These are phyloP conservation scores for Fraxinus pennsylvanica DNA, from an alignment of 257 asterid genomes.

Conservation along the genomic window DNA sequence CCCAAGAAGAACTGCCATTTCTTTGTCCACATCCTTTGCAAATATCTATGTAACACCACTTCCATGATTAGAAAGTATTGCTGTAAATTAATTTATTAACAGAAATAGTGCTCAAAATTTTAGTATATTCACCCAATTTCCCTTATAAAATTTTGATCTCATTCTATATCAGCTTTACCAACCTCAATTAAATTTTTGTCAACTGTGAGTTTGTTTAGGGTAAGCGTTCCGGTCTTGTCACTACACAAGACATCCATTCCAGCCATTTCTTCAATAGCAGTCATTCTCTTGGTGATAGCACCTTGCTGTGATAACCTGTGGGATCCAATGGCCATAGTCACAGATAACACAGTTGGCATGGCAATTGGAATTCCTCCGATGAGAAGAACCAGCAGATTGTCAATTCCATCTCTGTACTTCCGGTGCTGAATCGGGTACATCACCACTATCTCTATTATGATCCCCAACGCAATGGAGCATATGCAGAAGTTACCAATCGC, in stretches of 20 bases:
- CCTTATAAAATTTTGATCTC: not conserved
- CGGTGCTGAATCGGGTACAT: constrained; percentile 81
- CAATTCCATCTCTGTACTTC: constrained; percentile 66
- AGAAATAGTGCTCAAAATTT: not conserved
- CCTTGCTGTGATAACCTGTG: constrained; percentile 82
- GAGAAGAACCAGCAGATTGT: constrained; percentile 68
- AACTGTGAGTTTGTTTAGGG: constrained; percentile 75
- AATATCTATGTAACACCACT: constrained; percentile 37
- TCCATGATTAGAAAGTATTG: not conserved
- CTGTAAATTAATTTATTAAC: not conserved
- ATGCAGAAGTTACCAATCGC: constrained; percentile 86
- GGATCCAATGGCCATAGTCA: constrained; percentile 90
- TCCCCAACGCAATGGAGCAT: constrained; percentile 67
- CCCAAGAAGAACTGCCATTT: constrained; percentile 43
- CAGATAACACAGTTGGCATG: constrained; percentile 87
- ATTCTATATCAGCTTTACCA: constrained; percentile 6
- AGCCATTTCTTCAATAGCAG: constrained; percentile 91
- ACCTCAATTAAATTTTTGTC: constrained; percentile 69
- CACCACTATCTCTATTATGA: constrained; percentile 58
- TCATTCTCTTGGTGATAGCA: constrained; percentile 90
- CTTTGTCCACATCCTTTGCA: constrained; percentile 45
- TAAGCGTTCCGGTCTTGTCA: constrained; percentile 86
- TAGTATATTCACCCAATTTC: not conserved
- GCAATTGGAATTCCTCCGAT: constrained; percentile 94
- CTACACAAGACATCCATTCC: constrained; percentile 95